phyloP scores from a whole-genome alignment of 768 basidiomycete genomes.

The Kwoniella botswanensis region DNA sequence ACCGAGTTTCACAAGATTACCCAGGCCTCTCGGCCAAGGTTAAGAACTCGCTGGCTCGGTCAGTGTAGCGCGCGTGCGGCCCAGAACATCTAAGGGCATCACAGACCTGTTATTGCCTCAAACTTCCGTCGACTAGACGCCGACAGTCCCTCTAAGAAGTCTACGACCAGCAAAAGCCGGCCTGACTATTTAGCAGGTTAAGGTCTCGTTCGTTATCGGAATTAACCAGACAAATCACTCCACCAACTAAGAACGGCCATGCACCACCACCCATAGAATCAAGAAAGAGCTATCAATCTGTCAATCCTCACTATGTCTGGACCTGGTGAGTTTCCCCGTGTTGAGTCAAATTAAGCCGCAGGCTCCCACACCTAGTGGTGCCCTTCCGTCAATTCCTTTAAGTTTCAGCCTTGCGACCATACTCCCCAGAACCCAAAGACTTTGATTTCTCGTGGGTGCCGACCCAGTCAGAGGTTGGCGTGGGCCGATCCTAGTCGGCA shows the following conservation, averaged over 20 bases:
- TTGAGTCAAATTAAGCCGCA: slow-evolving; percentile 83
- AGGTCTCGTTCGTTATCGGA: slow-evolving; percentile 93
- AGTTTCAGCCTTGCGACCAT: slow-evolving; percentile 77
- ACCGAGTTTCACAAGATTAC: slow-evolving; percentile 80
- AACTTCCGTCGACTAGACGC: slow-evolving; percentile 81
- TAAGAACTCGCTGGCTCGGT: slow-evolving; percentile 81
- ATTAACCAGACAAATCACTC: slow-evolving; percentile 98
- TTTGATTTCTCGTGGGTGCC: slow-evolving; percentile 86
- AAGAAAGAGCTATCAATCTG: slow-evolving; percentile 84
- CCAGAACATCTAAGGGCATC: slow-evolving; percentile 90
- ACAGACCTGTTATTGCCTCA: slow-evolving; percentile 91
- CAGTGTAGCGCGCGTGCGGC: slow-evolving; percentile 86
- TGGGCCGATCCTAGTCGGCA: slow-evolving; percentile 77
- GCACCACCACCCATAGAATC: slow-evolving; percentile 86
- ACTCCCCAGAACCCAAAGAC: slow-evolving; percentile 84
- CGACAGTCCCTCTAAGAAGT: slow-evolving; percentile 87
- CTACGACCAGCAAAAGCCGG: slow-evolving; percentile 73
- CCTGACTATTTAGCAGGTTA: slow-evolving; percentile 90
- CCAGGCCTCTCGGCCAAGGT: slow-evolving; percentile 76
- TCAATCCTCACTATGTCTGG: slow-evolving; percentile 77
- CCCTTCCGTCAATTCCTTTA: slow-evolving; percentile 84
- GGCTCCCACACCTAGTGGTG: slow-evolving; percentile 79
- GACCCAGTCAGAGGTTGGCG: slow-evolving; percentile 73
- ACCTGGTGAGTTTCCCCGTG: slow-evolving; percentile 76
- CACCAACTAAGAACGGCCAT: slow-evolving; percentile 86